Base-by-base conservation (phyloP, 2,329 filamentous ascomycete species). In the Paraphoma chrysanthemicola region DNA sequence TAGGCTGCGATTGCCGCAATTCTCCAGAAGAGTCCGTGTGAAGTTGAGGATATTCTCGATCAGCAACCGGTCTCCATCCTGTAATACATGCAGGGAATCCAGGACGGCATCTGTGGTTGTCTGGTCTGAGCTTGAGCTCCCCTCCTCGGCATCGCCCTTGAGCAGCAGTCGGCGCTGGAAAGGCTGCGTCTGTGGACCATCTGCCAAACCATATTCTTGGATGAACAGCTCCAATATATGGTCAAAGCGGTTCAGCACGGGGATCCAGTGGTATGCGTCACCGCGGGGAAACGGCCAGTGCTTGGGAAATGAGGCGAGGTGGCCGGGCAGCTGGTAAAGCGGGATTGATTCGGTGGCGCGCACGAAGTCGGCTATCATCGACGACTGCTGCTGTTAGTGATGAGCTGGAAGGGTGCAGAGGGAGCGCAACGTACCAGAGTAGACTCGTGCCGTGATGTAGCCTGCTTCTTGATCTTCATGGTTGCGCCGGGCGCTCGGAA, bases 251-350 rank as follows among this genome's bases (percentile, higher is more conserved):
- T 99, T 96, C 57, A 99, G 81, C 23, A 97, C 85, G 29, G 91
- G 89, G 65, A 99, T 97, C 96, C 96, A 99, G 82, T 99, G 94
- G 75, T 98, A 98, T 30, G 98, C 82, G 76, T 99, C 95, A 58
- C 95, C 96, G 75, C 94, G 88, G 39, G 94, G 94, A 72, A 98
- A 96, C 2, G 93, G 93, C 95, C 95, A 99, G 84, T 89, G 84
- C 63, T 89, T 88, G 56, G 94, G 93, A 74, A 98, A 98, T 53
- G 85, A 86, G 68, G 85, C 83, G 63, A 99, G 89, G 65, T 90
- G 86, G 68, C 86, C 81, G 66, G 92, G 91, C 64, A 99, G 84
- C 74, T 91, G 86, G 69, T 90, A 88, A 69, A 97, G 81, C 46
- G 92, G 86, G 63, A 86, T 83, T 55, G 85, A 84, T 64, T 87